Percentiles rank a stretch among this genome's conserved stretches.
phyloP scores from a whole-genome alignment of 805 yeast species.

The Lipomyces orientalis region DNA sequence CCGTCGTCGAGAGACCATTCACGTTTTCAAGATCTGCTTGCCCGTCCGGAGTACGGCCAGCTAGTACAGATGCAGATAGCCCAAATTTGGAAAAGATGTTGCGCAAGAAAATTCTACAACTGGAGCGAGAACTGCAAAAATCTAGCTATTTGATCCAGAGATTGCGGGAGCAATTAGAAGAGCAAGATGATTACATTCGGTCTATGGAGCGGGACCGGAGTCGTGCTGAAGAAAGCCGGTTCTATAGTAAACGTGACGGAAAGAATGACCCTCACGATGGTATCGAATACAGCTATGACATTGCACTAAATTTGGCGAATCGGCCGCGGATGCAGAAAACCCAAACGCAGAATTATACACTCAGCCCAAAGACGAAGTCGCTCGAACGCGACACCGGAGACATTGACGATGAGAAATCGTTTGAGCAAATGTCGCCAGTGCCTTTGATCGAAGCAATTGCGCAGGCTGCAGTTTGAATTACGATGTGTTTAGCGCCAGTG shows the following conservation, averaged over 20 bases:
- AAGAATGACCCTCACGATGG: neutral
- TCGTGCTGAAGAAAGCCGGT: constrained; percentile 4
- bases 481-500: neutral
- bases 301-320: neutral
- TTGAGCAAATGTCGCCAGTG: constrained; percentile 25
- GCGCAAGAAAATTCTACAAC: constrained; percentile 9
- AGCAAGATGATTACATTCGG: constrained; percentile 31
- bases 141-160: constrained; percentile 5
- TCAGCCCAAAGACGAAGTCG: neutral
- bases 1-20: neutral
- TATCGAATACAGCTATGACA: neutral
- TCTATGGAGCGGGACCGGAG: constrained; percentile 24
- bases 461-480: neutral
- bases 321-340: neutral
- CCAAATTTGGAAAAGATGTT: constrained; percentile 2
- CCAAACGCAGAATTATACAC: neutral
- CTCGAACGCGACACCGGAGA: neutral
- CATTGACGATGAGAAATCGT: constrained; percentile 10
- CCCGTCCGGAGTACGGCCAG: neutral
- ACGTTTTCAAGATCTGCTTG: neutral
- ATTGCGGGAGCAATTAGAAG: constrained; percentile 18
- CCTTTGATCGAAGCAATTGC: neutral
- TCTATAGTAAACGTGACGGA: neutral
- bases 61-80: neutral
- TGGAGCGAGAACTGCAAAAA: constrained; percentile 18